phyloP scores from a whole-genome alignment of 176 grass and related monocot genomes.

The Triticum turgidum region DNA sequence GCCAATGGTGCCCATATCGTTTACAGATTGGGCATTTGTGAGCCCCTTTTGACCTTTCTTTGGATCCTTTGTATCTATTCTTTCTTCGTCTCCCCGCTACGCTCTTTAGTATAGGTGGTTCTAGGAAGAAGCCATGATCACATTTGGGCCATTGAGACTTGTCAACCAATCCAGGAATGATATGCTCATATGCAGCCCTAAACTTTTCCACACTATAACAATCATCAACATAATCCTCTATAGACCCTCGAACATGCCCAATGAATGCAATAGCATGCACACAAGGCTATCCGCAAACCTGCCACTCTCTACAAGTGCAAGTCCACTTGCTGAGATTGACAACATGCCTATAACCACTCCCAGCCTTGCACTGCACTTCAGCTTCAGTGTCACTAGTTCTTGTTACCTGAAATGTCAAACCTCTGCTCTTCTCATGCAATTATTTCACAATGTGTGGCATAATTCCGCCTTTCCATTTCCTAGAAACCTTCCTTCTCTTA shows the following conservation, averaged over 20 bases:
- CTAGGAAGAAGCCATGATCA: not conserved
- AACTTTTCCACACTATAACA: not conserved
- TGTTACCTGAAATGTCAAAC: not conserved
- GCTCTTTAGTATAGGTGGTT: not conserved
- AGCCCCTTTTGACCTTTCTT: not conserved
- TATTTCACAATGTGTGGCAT: not conserved
- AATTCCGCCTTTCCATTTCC: not conserved
- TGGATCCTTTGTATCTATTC: not conserved
- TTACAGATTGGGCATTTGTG: not conserved
- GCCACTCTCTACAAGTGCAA: not conserved
- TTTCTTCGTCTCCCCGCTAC: not conserved
- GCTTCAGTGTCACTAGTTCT: not conserved
- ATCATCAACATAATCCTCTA: not conserved
- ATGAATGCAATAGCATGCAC: not conserved
- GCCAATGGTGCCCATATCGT: not conserved
- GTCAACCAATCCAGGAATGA: not conserved
- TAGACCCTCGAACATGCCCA: not conserved
- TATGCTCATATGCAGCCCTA: not conserved
- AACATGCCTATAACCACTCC: not conserved
- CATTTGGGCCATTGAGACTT: not conserved
- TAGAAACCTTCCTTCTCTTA: not conserved
- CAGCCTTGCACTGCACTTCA: not conserved
- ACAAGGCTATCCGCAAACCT: not conserved
- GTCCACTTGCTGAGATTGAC: not conserved
- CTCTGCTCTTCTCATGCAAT: not conserved